These are phyloP conservation scores for Candida patagonica DNA, from an alignment of 805 yeast species.

Conservation along the genomic window DNA sequence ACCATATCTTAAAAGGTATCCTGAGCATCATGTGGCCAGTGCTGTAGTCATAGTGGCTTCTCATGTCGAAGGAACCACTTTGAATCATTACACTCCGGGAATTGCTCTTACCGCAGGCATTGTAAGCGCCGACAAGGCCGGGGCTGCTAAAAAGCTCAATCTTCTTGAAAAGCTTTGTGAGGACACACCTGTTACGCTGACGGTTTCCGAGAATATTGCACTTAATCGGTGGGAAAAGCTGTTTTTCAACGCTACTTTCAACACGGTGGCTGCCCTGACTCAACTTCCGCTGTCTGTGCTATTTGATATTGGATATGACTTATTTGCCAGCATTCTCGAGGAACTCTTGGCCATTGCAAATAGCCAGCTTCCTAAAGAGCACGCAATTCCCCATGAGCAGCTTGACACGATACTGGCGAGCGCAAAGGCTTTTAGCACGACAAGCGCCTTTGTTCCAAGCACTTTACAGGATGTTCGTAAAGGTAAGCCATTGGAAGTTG, in stretches of 20 bases:
- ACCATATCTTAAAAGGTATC: conserved; percentile 11
- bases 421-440: conserved; percentile 5
- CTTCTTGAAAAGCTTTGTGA: no score
- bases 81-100: background rate
- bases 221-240: conserved; percentile 18
- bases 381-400: conserved; percentile 53
- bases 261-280: conserved; percentile 16
- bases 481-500: conserved; percentile 58
- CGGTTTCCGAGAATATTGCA: conserved; percentile 7
- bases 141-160: no score
- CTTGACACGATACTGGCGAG: conserved; percentile 6
- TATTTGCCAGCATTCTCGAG: conserved; percentile 1
- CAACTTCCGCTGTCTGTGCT: conserved; percentile 9
- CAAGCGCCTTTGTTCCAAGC: conserved; percentile 38
- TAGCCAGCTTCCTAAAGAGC: conserved; percentile 3
- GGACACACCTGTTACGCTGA: no score
- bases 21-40: conserved; percentile 9
- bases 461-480: conserved; percentile 59
- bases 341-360: conserved; percentile 2
- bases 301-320: conserved; percentile 9
- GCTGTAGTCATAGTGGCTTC: conserved; percentile 7
- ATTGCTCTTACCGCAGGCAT: background rate
- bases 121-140: background rate
- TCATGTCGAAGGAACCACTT: background rate
- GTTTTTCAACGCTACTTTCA: conserved; percentile 19